Conservation (phyloP, 2,329 filamentous ascomycete genomes). For the Aspergillus caelatus region DNA sequence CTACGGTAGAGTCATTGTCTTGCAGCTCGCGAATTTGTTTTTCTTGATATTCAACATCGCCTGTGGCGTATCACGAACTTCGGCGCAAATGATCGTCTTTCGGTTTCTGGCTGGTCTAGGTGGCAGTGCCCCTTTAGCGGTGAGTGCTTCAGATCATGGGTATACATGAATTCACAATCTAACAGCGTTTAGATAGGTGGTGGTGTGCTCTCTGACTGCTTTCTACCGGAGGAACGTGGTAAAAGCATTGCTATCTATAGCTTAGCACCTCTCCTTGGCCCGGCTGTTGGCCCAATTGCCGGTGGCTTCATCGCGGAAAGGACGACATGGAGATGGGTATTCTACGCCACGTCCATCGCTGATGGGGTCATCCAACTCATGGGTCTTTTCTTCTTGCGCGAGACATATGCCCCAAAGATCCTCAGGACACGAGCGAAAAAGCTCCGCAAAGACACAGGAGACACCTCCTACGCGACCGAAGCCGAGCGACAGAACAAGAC, state of each 20-base stretch:
- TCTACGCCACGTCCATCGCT: constrained; percentile 67
- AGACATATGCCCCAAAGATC: constrained; percentile 68
- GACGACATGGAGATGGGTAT: constrained; percentile 73
- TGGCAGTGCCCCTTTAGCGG: constrained; percentile 59
- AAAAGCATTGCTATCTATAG: constrained; percentile 65
- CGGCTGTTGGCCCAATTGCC: constrained; percentile 66
- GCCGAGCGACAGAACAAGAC: constrained; percentile 41
- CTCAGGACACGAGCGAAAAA: constrained; percentile 60
- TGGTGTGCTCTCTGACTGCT: constrained; percentile 60
- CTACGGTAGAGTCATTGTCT: constrained; percentile 57
- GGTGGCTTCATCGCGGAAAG: constrained; percentile 66
- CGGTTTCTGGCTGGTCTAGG: constrained; percentile 62
- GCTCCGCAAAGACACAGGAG: constrained; percentile 46
- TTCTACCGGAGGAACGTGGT: constrained; percentile 63
- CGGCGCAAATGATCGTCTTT: constrained; percentile 59
- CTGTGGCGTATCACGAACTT: constrained; percentile 59
- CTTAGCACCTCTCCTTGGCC: constrained; percentile 66
- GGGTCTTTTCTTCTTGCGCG: constrained; percentile 64
- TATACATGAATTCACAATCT: constrained; percentile 2
- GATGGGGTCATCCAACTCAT: constrained; percentile 63
- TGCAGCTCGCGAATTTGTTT: constrained; percentile 59
- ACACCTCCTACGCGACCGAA: constrained; percentile 43
- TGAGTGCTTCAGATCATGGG: constrained; percentile 29
- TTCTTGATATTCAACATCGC: constrained; percentile 63
- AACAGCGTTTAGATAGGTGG: constrained; percentile 44